Conservation (phyloP, 768 basidiomycete genomes). For the Calocera viscosa region DNA sequence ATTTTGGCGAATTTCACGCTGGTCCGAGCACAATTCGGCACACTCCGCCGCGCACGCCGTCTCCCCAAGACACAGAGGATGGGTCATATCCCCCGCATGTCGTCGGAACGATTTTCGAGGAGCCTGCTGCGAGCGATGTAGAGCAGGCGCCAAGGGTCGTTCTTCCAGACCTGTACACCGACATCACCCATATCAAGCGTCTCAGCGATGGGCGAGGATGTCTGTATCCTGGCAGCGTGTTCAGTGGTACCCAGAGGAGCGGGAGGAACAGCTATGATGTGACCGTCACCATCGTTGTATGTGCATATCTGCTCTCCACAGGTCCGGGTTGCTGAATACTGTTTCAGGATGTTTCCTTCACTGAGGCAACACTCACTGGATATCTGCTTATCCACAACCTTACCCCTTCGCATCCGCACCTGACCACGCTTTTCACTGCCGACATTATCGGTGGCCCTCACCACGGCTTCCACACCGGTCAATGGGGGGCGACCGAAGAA, state of each 20-base stretch:
- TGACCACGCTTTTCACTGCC: constrained; percentile 93
- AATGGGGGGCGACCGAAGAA: constrained; percentile 81
- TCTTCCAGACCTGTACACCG: background rate
- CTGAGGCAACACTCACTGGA: constrained; percentile 74
- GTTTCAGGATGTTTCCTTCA: constrained; percentile 73
- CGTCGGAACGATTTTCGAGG: background rate
- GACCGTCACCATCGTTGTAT: constrained; percentile 77
- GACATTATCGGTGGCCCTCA: constrained; percentile 77
- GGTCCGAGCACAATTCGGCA: background rate
- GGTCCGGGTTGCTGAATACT: background rate
- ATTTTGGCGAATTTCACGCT: background rate
- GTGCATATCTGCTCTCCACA: constrained; percentile 27
- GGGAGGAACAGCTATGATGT: constrained; percentile 93
- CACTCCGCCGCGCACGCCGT: background rate
- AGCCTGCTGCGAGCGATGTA: background rate
- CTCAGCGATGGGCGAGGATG: background rate
- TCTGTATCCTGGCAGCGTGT: constrained; percentile 77
- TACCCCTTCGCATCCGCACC: constrained; percentile 87
- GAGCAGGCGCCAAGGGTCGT: background rate
- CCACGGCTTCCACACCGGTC: constrained; percentile 75
- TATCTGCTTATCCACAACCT: constrained; percentile 86
- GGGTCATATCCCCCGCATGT: background rate
- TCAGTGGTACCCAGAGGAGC: constrained; percentile 85
- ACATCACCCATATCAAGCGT: background rate
- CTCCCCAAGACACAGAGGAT: background rate